Evolutionary conservation across 495 filamentous ascomycete genomes (phyloP).

Genomic region (Podospora sp.): DNA sequence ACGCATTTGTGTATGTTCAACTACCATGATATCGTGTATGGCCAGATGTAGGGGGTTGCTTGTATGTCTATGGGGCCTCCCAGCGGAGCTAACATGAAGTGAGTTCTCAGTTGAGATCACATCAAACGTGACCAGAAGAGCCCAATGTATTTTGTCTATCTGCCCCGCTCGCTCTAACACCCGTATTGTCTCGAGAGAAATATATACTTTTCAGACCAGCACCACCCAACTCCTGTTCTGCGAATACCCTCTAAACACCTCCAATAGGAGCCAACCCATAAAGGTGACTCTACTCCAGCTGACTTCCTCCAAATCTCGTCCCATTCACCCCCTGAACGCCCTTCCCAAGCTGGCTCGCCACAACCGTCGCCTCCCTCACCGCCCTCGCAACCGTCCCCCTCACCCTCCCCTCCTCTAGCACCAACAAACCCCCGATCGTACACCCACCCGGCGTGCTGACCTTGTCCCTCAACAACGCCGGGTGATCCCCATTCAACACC

Average conservation of each 20-base stretch:
- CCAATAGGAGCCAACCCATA: background rate
- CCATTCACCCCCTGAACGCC: slow-evolving; percentile 51
- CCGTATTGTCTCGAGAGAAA: background rate
- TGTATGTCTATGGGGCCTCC: background rate
- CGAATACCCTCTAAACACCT: background rate
- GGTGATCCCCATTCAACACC: slow-evolving; percentile 73
- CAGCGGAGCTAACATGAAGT: background rate
- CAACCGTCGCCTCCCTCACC: slow-evolving; percentile 76
- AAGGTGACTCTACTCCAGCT: slow-evolving; percentile 20
- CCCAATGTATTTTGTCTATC: background rate
- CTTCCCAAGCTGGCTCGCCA: slow-evolving; percentile 71
- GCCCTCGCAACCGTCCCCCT: slow-evolving; percentile 69
- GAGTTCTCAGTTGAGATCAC: background rate
- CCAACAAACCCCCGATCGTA: slow-evolving; percentile 74
- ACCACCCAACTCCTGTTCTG: background rate
- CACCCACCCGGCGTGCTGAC: slow-evolving; percentile 80
- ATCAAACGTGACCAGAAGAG: background rate
- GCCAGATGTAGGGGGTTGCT: background rate
- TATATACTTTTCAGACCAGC: background rate
- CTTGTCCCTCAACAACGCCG: slow-evolving; percentile 74
- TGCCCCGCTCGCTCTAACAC: background rate
- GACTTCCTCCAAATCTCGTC: slow-evolving; percentile 32
- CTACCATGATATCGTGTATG: background rate
- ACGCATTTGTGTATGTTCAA: too few species aligned
- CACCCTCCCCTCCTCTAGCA: slow-evolving; percentile 75